Conservation (phyloP, 768 basidiomycete species). For the Thelephora ganbajun region DNA sequence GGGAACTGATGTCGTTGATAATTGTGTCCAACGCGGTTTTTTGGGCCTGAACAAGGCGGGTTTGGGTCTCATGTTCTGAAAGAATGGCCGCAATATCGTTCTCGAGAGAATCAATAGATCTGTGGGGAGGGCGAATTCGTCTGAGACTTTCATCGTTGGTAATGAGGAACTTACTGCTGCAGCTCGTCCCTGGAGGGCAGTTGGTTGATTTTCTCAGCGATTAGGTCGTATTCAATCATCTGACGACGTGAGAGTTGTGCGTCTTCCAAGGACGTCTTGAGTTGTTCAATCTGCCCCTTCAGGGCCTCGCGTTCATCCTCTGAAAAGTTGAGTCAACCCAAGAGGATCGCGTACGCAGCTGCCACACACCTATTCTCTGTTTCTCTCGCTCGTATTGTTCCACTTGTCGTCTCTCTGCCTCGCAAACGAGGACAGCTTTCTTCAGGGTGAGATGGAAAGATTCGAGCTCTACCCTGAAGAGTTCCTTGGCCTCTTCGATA, state of each 20-base stretch:
- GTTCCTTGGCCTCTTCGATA: slow-evolving; percentile 63
- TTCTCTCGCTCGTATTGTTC: slow-evolving; percentile 70
- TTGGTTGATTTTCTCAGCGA: slow-evolving; percentile 72
- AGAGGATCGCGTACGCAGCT: slow-evolving; percentile 1
- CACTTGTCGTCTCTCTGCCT: slow-evolving; percentile 76
- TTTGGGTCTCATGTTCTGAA: slow-evolving; percentile 62
- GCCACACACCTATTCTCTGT: slow-evolving; percentile 51
- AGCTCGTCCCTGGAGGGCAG: slow-evolving; percentile 67
- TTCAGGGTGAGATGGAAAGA: slow-evolving; percentile 62
- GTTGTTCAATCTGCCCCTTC: slow-evolving; percentile 57
- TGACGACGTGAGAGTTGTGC: slow-evolving; percentile 61
- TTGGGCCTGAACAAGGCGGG: slow-evolving; percentile 49
- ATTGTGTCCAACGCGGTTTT: slow-evolving; percentile 55
- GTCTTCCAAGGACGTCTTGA: slow-evolving; percentile 64
- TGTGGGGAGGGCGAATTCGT: slow-evolving; percentile 13
- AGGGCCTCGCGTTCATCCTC: slow-evolving; percentile 61
- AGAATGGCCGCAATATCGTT: slow-evolving; percentile 68
- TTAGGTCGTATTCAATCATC: slow-evolving; percentile 79
- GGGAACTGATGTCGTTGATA: slow-evolving; percentile 41
- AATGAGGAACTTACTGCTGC: slow-evolving; percentile 43
- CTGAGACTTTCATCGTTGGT: not conserved
- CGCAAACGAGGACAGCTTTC: slow-evolving; percentile 73
- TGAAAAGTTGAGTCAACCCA: slow-evolving; percentile 16
- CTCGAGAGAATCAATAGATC: slow-evolving; percentile 55
- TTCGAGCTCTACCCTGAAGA: slow-evolving; percentile 64